Conservation (phyloP, 148 eudicot genomes). For the Spergularia marina region DNA sequence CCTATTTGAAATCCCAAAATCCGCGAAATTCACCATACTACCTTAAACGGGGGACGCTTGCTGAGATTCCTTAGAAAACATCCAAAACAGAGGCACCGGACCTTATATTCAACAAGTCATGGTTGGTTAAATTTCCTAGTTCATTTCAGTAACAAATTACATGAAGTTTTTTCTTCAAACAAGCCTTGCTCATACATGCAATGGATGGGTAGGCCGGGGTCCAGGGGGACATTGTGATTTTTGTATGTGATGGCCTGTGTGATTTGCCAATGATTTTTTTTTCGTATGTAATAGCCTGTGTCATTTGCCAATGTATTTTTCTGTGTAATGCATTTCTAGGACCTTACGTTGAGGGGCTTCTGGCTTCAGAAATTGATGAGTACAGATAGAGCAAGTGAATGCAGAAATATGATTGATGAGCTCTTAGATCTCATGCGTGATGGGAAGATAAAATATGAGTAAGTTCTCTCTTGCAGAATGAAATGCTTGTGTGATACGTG, state of each 20-base stretch:
- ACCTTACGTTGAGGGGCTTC: constrained; percentile 81
- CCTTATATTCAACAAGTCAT: too few species aligned
- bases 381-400: constrained; percentile 61
- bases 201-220: too few species aligned
- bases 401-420: constrained; percentile 72
- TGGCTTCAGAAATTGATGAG: constrained; percentile 89
- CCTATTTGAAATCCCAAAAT: too few species aligned
- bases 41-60: too few species aligned
- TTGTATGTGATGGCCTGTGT: not conserved
- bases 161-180: too few species aligned
- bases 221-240: not conserved
- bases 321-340: constrained; percentile 41
- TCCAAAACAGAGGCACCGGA: too few species aligned
- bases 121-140: too few species aligned
- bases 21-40: too few species aligned
- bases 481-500: not conserved
- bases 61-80: too few species aligned
- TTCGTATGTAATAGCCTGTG: not conserved
- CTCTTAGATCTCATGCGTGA: constrained; percentile 57
- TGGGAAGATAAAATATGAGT: constrained; percentile 81
- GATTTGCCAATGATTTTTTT: constrained; percentile 13
- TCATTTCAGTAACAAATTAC: too few species aligned
- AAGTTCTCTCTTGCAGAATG: constrained; percentile 22
- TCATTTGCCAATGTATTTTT: constrained; percentile 16
- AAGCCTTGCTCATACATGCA: too few species aligned